phyloP scores from a whole-genome alignment of 345 rosid genomes.

The Abelmoschus esculentus region DNA sequence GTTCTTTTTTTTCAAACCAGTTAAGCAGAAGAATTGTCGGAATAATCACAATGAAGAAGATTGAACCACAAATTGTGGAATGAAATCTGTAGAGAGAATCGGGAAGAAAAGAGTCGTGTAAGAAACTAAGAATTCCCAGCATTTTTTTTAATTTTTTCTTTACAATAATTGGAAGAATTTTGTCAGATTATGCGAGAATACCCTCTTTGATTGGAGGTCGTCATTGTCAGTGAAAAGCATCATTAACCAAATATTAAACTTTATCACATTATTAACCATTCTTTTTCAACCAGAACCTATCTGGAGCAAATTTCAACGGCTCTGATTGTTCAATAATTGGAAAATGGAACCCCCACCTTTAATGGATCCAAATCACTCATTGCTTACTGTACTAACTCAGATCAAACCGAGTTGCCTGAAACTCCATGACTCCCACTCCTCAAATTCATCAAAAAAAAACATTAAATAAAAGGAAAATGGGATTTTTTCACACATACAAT shows the following conservation, averaged over 20 bases:
- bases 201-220: constrained; percentile 13
- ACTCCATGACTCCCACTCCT: background rate
- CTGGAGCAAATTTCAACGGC: constrained; percentile 20
- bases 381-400: constrained; percentile 4
- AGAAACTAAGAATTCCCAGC: background rate
- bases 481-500: background rate
- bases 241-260: background rate
- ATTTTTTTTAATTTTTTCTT: background rate
- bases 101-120: background rate
- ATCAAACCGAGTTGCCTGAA: background rate
- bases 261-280: constrained; percentile 16
- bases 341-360: constrained; percentile 10
- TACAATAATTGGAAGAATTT: constrained; percentile 20
- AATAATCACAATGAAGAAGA: background rate
- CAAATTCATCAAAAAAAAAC: background rate
- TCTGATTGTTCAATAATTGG: constrained; percentile 24
- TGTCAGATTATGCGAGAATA: constrained; percentile 14
- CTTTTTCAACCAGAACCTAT: constrained; percentile 8
- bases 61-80: constrained; percentile 5
- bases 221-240: constrained; percentile 12
- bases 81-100: constrained; percentile 6
- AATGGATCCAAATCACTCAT: background rate
- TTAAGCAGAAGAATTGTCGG: background rate
- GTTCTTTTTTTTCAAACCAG: background rate
- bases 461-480: too few relatives aligned